phyloP scores from a whole-genome alignment of 176 grass and related monocot species.

The Hyparrhenia diplandra region DNA sequence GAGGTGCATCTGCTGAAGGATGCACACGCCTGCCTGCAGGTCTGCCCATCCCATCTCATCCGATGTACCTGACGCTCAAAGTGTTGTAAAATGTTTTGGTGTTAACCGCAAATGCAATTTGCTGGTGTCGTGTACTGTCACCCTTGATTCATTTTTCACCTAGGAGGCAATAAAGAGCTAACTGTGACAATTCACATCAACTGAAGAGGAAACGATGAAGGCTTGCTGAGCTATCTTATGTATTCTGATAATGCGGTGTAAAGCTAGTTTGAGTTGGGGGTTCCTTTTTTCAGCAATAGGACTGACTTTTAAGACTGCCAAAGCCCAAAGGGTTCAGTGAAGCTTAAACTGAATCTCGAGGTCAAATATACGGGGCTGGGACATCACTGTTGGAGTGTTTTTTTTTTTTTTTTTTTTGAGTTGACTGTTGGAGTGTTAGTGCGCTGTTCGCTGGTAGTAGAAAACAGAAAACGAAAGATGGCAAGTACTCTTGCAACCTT shows the following conservation, averaged over 20 bases:
- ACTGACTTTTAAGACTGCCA: not conserved
- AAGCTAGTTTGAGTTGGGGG: not conserved
- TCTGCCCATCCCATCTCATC: not conserved
- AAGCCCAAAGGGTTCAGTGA: not conserved
- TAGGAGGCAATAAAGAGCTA: too few relatives aligned
- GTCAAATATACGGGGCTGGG: not conserved
- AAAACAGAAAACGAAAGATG: too few relatives aligned
- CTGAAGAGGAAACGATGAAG: not conserved
- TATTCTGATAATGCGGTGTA: not conserved
- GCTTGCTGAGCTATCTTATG: not conserved
- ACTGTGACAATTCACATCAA: not conserved
- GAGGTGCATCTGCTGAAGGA: constrained; percentile 24
- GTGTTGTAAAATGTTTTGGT: constrained; percentile 51
- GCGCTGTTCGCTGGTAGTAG: too few relatives aligned
- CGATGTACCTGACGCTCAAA: constrained; percentile 32
- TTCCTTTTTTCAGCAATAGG: not conserved
- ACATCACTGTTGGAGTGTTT: too few relatives aligned
- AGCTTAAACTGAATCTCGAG: not conserved
- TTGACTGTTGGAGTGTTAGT: too few relatives aligned
- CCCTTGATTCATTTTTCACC: too few relatives aligned
- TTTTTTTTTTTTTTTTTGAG: too few relatives aligned
- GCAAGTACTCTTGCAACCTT: too few relatives aligned
- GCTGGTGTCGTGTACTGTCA: constrained; percentile 21
- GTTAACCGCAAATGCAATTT: constrained; percentile 31
- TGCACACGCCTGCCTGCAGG: constrained; percentile 21